Base-by-base conservation (phyloP, 208 protist species). In the Wallacemonas rigidus region DNA sequence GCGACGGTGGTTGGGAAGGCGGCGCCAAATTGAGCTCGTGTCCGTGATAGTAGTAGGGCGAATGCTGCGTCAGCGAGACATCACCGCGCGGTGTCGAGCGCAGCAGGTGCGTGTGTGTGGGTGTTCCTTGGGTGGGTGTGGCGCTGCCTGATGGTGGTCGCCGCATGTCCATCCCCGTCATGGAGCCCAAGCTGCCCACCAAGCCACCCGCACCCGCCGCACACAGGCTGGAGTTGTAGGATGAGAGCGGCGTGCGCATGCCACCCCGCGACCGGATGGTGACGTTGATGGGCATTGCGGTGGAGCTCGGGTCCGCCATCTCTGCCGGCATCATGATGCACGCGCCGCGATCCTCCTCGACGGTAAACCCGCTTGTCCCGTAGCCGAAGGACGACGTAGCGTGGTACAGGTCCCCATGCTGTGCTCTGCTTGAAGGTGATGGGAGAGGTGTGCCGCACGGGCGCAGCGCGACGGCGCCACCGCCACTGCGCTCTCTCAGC, bases 241-340 rank as follows among this genome's bases (percentile, higher is more conserved):
- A 65, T 9, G 60, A 65, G 40, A 65, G 41, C 40, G 60, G 60
- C 41, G 60, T 65, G 43, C 60, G 60, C n/a, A 65, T 38, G 3
- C 40, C 40, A 35, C 60, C 60, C 7, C 60, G 60, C 8, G 60
- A 53, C 41, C 60, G 60, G 15, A 65, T 35, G 4, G 60, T 65
- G 14, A 65, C 60, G 60, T 65, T 65, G 60, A 65, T 65, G 41
- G 60, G 60, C 60, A 65, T 65, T 11, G 60, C 11, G n/a, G 36
- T 53, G 41, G 60, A 15, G 14, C 15, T 11, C 4, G 40, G 14
- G 41, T 65, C 60, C 7, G 39, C 60, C 60, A 65, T 65, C 43
- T 65, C 60, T 15, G 60, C 41, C 43, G 60, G 60, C 60, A 65
- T 15, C n/a, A 65, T 65, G 43, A 8, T 44, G 60, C 60, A 65